Evolutionary conservation across 495 filamentous ascomycete genomes (phyloP), one percentile per base, ranked within the genome.

Genomic region (Elasticomyces elasticus): DNA sequence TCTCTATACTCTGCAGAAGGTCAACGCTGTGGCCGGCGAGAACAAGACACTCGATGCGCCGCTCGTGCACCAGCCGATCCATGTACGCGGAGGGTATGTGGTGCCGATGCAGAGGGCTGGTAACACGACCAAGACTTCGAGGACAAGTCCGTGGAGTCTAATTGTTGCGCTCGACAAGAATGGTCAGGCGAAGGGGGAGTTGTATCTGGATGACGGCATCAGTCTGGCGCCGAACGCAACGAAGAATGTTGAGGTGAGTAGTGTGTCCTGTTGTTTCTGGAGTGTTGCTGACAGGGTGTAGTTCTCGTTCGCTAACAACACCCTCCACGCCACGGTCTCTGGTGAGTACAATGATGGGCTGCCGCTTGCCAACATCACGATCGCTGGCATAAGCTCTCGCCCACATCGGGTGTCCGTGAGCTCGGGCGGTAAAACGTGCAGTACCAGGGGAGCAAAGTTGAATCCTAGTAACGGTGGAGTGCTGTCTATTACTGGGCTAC

Each of bases 171-270:
- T 60, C 5, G 57, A 63, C 45, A 47, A 48, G 9, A 37, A 54
- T 20, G 52, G 52, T 1, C 4, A 51, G 23, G 60, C 60, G 10
- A 23, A n/a, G 7, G 57, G 56, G 5, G 49, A 55, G 30, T 40
- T 63, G 40, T 63, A 60, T 31, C 52, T 63, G 5, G 60, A 63
- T 46, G 60, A 63, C 27, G 57, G 60, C 15, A 50, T 59, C 17
- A 55, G 48, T 38, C 38, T 61, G 22, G 35, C 33, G 19, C 51
- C 43, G 27, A 59, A 51, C 26, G 43, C 51, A 11, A 55, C 51
- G 15, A 54, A 55, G 40, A 49, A 42, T 44, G 51, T 54, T 50
- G n/a, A 54, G 42, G 56, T 43, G 40, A 23, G 28, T 20, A 13
- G 13, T 38, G 4, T 23, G 15, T 30, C 27, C 3, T 13, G 30